Evolutionary conservation across 495 filamentous ascomycete species (phyloP), one percentile per base, ranked within the genome.

Genomic region (Xylaria intraflava): DNA sequence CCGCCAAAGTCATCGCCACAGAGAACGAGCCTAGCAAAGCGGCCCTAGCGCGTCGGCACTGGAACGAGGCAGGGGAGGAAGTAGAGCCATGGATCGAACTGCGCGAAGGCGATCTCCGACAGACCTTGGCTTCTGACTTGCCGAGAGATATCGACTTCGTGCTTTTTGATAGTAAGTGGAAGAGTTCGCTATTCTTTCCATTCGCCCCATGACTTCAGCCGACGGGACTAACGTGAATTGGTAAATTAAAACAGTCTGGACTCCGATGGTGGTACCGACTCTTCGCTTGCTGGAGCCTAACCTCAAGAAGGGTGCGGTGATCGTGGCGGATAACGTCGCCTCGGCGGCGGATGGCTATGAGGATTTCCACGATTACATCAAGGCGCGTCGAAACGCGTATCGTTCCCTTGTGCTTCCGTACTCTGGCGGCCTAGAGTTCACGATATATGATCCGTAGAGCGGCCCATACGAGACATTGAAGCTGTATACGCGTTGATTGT

Each of bases 11-110:
- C 0, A 73, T 82, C 47, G 79, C 73, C 11, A 81, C 77, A 0
- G 79, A 83, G 61, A 75, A 80, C 22, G 78, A 83, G 56, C 45
- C 56, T 1, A 59, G 51, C 6, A 81, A 82, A 57, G 76, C 76
- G 1, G 66, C 49, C 0, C 59, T 56, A 12, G 77, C 78, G 9
- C 66, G 72, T 1, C 56, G 66, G 54, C 62, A 79, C 55, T 83
- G 80, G 80, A 61, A 51, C 6, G 61, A 74, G 47, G 66, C 64
- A 33, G 79, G 80, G 0, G 55, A 65, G 2, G 62, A 61, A 19
- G 69, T 83, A 3, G 63, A 70, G 52, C 19, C 52, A 3, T 53
- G 62, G 54, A 81, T 83, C 60, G 76, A 83, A 22, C 56, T 82
- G 35, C 59, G 78, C 20, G 76, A 72, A 44, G 80, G 79, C 1